Base-by-base conservation (phyloP, 192 early-diverging fungal genomes). In the Umbelopsis vinacea region DNA sequence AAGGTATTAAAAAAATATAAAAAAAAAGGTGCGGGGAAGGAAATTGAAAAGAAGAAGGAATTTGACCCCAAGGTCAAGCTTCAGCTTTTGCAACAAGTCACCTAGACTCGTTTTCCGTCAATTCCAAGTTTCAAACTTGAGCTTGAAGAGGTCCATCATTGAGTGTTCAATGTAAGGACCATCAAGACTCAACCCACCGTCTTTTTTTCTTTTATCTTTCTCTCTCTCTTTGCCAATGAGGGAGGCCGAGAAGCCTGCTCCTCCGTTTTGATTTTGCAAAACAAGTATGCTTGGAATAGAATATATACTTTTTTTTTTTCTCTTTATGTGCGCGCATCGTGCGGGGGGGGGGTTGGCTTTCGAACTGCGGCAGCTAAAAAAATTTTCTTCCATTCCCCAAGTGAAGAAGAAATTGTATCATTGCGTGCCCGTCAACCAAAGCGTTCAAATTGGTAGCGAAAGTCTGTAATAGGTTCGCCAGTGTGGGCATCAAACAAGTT, bases 81-180 rank as follows among this genome's bases (percentile, higher is more conserved):
- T 50, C 48, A 50, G 48, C 48, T 50, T n/a, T 50, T 21, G 17
- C 15, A 50, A 50, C 48, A 33, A 63, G 35, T 29, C 57, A 8
- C 23, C 33, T 17, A 63, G 29, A 37, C 35, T 63, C 26, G 57
- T n/a, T 63, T 37, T 63, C 57, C 57, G 57, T 63, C 57, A 63
- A 63, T 63, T 63, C 57, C 57, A 63, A 63, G 57, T 63, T 63
- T 29, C 57, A 63, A 63, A 63, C 57, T 63, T 63, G 57, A 63
- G 57, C 57, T 63, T 63, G 57, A 11, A 63, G 29, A 63, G 33
- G 40, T 43, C 6, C 40, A 43, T 43, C 2, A 43, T 11, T 43
- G 40, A 40, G 40, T 4, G 5, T 43, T n/a, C 26, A 5, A 19
- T 37, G 5, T 48, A n/a, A 29, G 1, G 11, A 35, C 29, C 14